Conservation (phyloP, 768 basidiomycete species). For the Collybiopsis confluens region DNA sequence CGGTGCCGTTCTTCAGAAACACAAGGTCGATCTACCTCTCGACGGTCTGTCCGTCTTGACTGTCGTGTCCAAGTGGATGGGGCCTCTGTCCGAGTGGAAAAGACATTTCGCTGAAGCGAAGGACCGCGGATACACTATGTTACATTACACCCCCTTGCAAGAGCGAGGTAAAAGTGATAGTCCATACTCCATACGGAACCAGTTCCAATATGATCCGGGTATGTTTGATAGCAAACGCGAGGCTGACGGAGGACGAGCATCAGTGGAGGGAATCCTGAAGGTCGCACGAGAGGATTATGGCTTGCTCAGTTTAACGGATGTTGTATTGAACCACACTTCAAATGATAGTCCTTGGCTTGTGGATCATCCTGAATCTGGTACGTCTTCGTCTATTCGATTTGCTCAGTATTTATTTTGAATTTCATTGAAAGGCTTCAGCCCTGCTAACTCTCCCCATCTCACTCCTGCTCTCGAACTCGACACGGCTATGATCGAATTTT, state of each 20-base stretch:
- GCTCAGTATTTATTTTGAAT: not conserved
- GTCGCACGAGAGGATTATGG: constrained; percentile 83
- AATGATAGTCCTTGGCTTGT: constrained; percentile 89
- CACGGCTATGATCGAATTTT: constrained; percentile 79
- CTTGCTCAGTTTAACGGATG: constrained; percentile 85
- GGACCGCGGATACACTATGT: constrained; percentile 93
- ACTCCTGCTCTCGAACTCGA: constrained; percentile 92
- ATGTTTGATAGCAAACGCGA: constrained; percentile 49
- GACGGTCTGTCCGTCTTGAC: constrained; percentile 88
- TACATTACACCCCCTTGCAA: constrained; percentile 95
- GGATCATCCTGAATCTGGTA: constrained; percentile 94
- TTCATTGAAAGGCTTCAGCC: constrained; percentile 72
- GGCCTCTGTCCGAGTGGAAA: constrained; percentile 71
- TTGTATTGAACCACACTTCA: constrained; percentile 97
- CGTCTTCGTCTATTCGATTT: constrained; percentile 17
- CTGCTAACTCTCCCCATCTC: constrained; percentile 87
- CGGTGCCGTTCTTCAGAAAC: constrained; percentile 47
- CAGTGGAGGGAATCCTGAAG: constrained; percentile 61
- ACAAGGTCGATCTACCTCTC: constrained; percentile 68
- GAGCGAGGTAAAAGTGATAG: constrained; percentile 85
- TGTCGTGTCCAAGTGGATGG: constrained; percentile 98
- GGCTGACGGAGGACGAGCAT: constrained; percentile 48
- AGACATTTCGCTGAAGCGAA: constrained; percentile 79
- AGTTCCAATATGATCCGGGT: constrained; percentile 75
- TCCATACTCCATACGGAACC: constrained; percentile 91